phyloP scores from a whole-genome alignment of 2,329 filamentous ascomycete species.

The Ceratocystis alfenasii region DNA sequence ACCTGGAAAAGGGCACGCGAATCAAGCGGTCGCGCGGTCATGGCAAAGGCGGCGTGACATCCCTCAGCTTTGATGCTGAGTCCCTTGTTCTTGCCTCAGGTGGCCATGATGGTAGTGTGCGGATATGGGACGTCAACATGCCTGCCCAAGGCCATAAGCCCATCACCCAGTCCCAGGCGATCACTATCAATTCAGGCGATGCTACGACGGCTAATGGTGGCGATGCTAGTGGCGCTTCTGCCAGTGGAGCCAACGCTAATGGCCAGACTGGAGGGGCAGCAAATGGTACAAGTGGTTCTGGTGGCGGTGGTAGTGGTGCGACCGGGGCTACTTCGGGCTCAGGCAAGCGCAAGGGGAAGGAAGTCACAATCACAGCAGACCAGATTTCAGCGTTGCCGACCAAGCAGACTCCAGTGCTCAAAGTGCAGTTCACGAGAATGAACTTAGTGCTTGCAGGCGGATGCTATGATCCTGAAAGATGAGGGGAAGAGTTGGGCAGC shows the following conservation, averaged over 20 bases:
- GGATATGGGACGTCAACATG: conserved; percentile 81
- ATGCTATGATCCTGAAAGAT: conserved; percentile 42
- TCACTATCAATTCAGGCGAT: conserved; percentile 21
- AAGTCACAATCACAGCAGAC: conserved; percentile 79
- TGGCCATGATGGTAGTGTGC: conserved; percentile 82
- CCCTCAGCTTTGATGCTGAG: conserved; percentile 84
- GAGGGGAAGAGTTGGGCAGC: background rate
- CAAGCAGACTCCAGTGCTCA: conserved; percentile 90
- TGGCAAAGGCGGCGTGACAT: conserved; percentile 86
- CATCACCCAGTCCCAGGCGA: conserved; percentile 33
- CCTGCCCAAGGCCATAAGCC: conserved; percentile 53
- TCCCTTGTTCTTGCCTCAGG: conserved; percentile 82
- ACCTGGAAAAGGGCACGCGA: conserved; percentile 70
- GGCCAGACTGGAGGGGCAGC: conserved; percentile 29
- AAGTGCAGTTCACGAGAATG: conserved; percentile 88
- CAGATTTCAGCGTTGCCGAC: conserved; percentile 92
- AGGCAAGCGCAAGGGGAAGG: conserved; percentile 69
- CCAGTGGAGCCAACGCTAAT: conserved; percentile 35
- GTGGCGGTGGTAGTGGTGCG: conserved; percentile 24
- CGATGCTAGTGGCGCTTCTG: conserved; percentile 25
- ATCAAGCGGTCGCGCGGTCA: conserved; percentile 92
- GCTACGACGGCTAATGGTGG: conserved; percentile 17
- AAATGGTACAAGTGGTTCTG: conserved; percentile 24
- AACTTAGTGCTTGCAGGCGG: conserved; percentile 84
- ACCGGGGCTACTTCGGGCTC: conserved; percentile 27